A percentile compares a stretch with the other conserved stretches of the same genome.
Conservation (phyloP, 1,284 basidiomycete genomes). For the Ceraceosorus guamensis region DNA sequence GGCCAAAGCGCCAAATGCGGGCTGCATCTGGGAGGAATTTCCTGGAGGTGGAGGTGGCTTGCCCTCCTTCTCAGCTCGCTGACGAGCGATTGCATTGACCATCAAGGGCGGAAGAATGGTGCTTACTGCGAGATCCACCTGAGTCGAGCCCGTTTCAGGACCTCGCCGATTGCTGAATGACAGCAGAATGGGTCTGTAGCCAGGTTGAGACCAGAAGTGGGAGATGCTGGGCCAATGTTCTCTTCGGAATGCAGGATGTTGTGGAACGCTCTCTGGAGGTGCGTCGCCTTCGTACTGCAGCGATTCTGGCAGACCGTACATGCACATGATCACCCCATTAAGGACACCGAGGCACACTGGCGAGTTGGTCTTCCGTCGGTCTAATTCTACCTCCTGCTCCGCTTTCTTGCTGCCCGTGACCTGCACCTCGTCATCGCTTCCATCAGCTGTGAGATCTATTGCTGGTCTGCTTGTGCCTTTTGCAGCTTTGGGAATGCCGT, state of each 20-base stretch:
- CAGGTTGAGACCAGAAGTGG: conserved; percentile 31
- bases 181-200: conserved; percentile 28
- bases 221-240: conserved; percentile 20
- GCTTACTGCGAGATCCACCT: conserved; percentile 27
- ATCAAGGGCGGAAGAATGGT: conserved; percentile 17
- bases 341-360: conserved; percentile 42
- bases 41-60: conserved; percentile 12
- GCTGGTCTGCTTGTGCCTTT: neutral
- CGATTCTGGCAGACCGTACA: conserved; percentile 31
- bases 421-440: conserved; percentile 14
- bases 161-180: conserved; percentile 1
- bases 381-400: conserved; percentile 17
- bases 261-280: conserved; percentile 13
- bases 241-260: conserved; percentile 19
- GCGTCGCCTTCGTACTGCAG: conserved; percentile 16
- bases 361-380: conserved; percentile 20
- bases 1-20: conserved; percentile 24
- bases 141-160: neutral
- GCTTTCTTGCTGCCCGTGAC: conserved; percentile 10
- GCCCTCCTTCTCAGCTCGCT: neutral
- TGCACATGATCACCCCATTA: conserved; percentile 31
- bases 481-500: neutral
- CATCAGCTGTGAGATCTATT: conserved; percentile 19
- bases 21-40: neutral
- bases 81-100: conserved; percentile 6